Percentiles rank a stretch among this genome's conserved stretches.
phyloP scores from a whole-genome alignment of 306 rosid genomes.

The barrel medic (Medicago truncatula) region DNA sequence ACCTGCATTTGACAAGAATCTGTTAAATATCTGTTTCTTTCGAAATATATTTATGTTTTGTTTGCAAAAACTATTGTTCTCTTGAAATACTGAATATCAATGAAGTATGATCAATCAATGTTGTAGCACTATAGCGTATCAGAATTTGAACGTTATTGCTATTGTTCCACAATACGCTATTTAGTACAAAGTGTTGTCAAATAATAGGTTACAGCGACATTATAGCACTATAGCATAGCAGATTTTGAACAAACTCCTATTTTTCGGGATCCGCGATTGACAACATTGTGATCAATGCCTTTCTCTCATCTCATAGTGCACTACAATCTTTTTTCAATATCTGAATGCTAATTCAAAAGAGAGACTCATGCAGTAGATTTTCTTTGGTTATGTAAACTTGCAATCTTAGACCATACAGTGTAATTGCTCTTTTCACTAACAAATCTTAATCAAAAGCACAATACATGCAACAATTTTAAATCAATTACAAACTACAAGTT shows the following conservation, averaged over 20 bases:
- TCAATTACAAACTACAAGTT: not conserved
- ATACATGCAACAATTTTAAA: not conserved
- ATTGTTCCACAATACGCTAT: not conserved
- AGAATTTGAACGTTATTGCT: not conserved
- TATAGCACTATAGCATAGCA: not conserved
- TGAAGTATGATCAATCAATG: not conserved
- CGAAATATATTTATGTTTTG: too few species aligned
- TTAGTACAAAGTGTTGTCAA: not conserved
- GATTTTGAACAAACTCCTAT: not conserved
- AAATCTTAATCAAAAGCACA: too few species aligned
- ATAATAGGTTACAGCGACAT: not conserved
- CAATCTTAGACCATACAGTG: too few species aligned
- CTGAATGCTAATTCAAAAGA: not conserved
- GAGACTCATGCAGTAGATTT: not conserved
- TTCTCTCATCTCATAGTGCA: not conserved
- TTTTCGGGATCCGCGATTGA: too few species aligned
- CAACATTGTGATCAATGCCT: too few species aligned
- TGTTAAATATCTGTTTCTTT: not conserved
- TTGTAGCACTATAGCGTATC: not conserved
- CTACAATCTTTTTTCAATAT: not conserved
- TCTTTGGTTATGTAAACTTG: too few species aligned
- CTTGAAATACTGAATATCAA: not conserved
- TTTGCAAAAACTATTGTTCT: not conserved
- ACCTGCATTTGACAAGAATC: not conserved
- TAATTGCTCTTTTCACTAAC: too few species aligned